phyloP scores from a whole-genome alignment of 2,329 filamentous ascomycete species.

The Colletotrichum zoysiae region DNA sequence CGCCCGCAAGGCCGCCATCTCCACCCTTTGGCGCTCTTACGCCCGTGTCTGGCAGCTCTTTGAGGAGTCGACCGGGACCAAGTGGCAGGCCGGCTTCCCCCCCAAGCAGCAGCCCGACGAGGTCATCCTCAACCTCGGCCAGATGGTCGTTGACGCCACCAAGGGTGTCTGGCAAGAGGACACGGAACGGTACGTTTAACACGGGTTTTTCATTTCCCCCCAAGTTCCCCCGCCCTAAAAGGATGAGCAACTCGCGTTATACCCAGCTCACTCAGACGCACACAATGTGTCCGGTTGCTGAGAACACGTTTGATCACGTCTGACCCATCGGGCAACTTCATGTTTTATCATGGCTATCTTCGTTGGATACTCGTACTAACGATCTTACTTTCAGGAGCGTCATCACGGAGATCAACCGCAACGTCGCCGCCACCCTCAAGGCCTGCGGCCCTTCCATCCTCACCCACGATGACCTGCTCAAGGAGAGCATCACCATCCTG shows the following conservation, averaged over 20 bases:
- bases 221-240: background rate
- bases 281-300: constrained; percentile 28
- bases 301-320: constrained; percentile 30
- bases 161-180: constrained; percentile 90
- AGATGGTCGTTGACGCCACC: constrained; percentile 87
- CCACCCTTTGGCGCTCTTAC: constrained; percentile 93
- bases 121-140: constrained; percentile 86
- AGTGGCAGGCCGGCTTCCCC: constrained; percentile 91
- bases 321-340: constrained; percentile 3
- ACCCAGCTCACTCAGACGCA: constrained; percentile 32
- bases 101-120: constrained; percentile 82
- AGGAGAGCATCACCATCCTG: constrained; percentile 81
- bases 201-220: background rate
- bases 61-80: constrained; percentile 81
- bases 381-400: constrained; percentile 71
- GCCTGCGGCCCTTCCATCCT: constrained; percentile 90
- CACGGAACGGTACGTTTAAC: constrained; percentile 87
- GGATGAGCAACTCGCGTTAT: constrained; percentile 26
- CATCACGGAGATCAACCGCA: constrained; percentile 95
- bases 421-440: constrained; percentile 90
- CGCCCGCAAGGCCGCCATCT: constrained; percentile 90
- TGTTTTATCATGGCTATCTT: constrained; percentile 27
- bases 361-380: constrained; percentile 56
- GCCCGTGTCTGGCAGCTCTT: constrained; percentile 90
- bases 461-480: constrained; percentile 77